phyloP scores from a whole-genome alignment of 768 basidiomycete species.

The Tricholoma bakamatsutake region DNA sequence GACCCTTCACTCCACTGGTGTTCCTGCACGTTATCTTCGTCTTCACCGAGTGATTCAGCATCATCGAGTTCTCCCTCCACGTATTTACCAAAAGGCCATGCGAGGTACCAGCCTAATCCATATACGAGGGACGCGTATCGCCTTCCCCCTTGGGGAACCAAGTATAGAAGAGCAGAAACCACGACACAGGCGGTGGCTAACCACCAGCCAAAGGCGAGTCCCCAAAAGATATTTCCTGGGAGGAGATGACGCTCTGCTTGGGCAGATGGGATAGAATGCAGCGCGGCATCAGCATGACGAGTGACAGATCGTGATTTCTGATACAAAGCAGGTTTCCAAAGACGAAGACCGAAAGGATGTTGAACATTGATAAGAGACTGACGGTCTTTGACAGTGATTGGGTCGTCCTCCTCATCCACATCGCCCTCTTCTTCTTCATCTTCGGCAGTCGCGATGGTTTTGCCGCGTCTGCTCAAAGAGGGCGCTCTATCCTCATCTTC shows the following conservation, averaged over 20 bases:
- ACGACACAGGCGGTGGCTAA: conserved; percentile 65
- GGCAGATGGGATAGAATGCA: conserved; percentile 89
- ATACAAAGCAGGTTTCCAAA: conserved; percentile 99
- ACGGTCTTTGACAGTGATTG: conserved; percentile 88
- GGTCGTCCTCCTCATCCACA: conserved; percentile 83
- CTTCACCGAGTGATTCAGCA: conserved; percentile 30
- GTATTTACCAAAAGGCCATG: conserved; percentile 99
- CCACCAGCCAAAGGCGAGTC: conserved; percentile 90
- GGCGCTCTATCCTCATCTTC: conserved; percentile 22
- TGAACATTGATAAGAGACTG: conserved; percentile 99
- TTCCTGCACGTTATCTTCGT: conserved; percentile 26
- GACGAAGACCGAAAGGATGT: conserved; percentile 97
- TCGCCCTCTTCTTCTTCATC: conserved; percentile 37
- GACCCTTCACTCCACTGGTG: conserved; percentile 26
- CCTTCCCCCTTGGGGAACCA: conserved; percentile 75
- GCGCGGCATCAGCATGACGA: conserved; percentile 89
- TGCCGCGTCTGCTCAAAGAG: conserved; percentile 31
- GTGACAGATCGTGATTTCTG: conserved; percentile 96
- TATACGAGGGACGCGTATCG: conserved; percentile 83
- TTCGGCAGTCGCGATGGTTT: conserved; percentile 32
- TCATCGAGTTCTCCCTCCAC: conserved; percentile 71
- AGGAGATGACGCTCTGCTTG: conserved; percentile 90
- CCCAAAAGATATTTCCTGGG: conserved; percentile 94
- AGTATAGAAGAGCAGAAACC: conserved; percentile 60
- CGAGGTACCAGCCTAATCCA: conserved; percentile 93